phyloP scores from a whole-genome alignment of 176 grass and related monocot genomes.

The Stipa capillata region DNA sequence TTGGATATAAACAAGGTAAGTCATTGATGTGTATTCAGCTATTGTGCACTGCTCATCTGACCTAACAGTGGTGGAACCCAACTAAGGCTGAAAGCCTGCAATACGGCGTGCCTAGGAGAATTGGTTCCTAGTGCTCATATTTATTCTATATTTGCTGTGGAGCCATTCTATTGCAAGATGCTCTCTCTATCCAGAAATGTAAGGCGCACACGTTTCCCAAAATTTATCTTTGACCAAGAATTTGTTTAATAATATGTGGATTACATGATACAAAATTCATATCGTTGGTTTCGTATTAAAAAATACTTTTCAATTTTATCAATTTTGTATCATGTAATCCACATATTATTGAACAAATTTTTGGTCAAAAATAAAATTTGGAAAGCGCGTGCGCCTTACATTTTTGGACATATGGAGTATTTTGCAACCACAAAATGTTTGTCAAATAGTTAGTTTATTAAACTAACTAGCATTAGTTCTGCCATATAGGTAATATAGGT shows the following conservation, averaged over 20 bases:
- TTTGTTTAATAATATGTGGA: no score
- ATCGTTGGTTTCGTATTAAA: no score
- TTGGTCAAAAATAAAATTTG: no score
- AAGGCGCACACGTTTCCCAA: no score
- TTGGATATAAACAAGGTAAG: slow-evolving; percentile 90
- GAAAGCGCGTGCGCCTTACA: no score
- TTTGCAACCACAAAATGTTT: neutral
- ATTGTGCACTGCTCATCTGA: neutral
- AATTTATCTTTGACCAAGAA: no score
- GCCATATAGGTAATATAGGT: neutral
- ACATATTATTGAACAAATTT: no score
- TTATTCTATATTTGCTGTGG: neutral
- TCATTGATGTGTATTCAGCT: neutral
- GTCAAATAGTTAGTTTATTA: neutral
- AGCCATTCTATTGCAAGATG: neutral
- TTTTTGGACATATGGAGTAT: no score
- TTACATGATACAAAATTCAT: no score
- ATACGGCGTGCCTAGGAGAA: neutral
- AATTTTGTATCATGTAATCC: no score
- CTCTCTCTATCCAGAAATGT: no score
- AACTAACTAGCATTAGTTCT: neutral
- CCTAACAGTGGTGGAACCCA: neutral
- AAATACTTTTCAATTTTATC: no score
- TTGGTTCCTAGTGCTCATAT: neutral
- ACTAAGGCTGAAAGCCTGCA: neutral